A percentile compares a stretch with the other conserved stretches of the same genome.
phyloP scores from a whole-genome alignment of 2,329 filamentous ascomycete species.

The Alternaria metachromatica region DNA sequence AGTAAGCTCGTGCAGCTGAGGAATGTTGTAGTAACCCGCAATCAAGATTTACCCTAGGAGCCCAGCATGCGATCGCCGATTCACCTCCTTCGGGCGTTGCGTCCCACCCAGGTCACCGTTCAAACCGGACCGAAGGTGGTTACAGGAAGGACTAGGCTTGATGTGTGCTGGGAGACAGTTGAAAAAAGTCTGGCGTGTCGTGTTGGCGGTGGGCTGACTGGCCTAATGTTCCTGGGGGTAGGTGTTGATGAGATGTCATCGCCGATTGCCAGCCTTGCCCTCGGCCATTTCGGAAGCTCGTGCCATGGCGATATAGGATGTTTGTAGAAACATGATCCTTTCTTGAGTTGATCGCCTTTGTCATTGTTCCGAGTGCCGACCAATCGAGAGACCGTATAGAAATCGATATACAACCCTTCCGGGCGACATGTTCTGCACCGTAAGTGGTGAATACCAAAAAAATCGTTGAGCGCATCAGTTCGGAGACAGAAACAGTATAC shows the following conservation, averaged over 20 bases:
- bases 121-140: not conserved
- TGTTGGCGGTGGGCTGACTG: not conserved
- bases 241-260: slow-evolving; percentile 9
- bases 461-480: not conserved
- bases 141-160: not conserved
- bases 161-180: not conserved
- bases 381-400: not conserved
- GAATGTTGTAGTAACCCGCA: not conserved
- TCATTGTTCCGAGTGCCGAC: not conserved
- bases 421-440: not conserved
- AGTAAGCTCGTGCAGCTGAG: slow-evolving; percentile 3
- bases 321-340: not conserved
- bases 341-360: not conserved
- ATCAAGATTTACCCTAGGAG: slow-evolving; percentile 7
- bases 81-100: not conserved
- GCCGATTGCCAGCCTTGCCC: slow-evolving; percentile 11
- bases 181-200: not conserved
- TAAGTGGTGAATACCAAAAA: not conserved
- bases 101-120: not conserved
- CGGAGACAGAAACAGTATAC: not conserved
- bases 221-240: not conserved
- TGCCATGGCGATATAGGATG: not conserved
- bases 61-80: slow-evolving; percentile 16
- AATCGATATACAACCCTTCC: not conserved
- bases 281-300: slow-evolving; percentile 8